A percentile compares a stretch with the other conserved stretches of the same genome.
These are phyloP conservation scores for Chamaecrista fasciculata DNA, from an alignment of 306 rosid genomes.

Conservation along the genomic window DNA sequence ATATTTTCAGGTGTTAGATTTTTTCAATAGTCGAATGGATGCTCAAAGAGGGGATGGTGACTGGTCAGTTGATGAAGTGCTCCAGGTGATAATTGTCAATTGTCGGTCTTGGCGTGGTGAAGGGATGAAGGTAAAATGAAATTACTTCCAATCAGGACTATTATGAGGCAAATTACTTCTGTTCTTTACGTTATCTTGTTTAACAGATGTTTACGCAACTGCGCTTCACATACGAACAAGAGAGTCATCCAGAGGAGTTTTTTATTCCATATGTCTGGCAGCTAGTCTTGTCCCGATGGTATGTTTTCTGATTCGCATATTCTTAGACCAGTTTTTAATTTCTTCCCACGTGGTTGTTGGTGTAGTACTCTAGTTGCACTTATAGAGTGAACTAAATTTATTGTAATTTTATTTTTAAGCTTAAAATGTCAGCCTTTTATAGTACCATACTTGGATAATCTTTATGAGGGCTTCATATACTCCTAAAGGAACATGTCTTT, in stretches of 20 bases:
- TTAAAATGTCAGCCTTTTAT: slow-evolving; percentile 3
- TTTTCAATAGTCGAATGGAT: slow-evolving; percentile 96
- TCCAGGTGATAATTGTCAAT: slow-evolving; percentile 78
- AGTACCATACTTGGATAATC: slow-evolving; percentile 23
- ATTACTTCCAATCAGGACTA: slow-evolving; percentile 22
- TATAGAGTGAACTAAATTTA: neutral
- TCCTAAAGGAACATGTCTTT: neutral
- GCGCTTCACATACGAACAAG: slow-evolving; percentile 98
- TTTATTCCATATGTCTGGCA: slow-evolving; percentile 97
- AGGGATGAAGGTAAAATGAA: slow-evolving; percentile 82
- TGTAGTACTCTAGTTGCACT: slow-evolving; percentile 5
- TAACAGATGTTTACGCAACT: slow-evolving; percentile 90
- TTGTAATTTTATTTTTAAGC: slow-evolving; percentile 17
- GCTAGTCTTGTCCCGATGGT: slow-evolving; percentile 88
- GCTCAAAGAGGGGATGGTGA: slow-evolving; percentile 78
- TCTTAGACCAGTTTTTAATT: slow-evolving; percentile 6
- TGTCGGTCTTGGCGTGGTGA: slow-evolving; percentile 98
- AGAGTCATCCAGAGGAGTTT: slow-evolving; percentile 96
- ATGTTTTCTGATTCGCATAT: slow-evolving; percentile 30
- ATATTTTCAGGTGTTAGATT: slow-evolving; percentile 78
- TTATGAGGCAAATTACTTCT: slow-evolving; percentile 11
- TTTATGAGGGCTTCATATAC: slow-evolving; percentile 11
- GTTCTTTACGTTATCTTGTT: slow-evolving; percentile 15
- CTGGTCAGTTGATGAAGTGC: slow-evolving; percentile 92
- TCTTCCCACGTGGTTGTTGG: neutral